Percentiles rank a stretch among this genome's conserved stretches.
phyloP scores from a whole-genome alignment of 2,329 filamentous ascomycete genomes.

The Lecanicillium sp. region DNA sequence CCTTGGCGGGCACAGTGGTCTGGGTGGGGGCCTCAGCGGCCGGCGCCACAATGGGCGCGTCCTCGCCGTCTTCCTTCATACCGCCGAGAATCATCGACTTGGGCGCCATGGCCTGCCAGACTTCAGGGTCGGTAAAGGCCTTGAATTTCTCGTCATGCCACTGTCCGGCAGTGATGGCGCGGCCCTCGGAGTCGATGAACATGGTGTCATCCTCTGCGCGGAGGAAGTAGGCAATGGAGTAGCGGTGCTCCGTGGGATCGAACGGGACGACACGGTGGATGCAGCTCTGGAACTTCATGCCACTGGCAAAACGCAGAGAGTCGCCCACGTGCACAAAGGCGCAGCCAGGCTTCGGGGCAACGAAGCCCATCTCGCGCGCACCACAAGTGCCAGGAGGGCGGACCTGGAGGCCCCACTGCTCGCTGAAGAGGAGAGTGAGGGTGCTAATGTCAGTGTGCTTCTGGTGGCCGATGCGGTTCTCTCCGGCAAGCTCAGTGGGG shows the following conservation, averaged over 20 bases:
- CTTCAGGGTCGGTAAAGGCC: conserved; percentile 39
- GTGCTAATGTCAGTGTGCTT: conserved; percentile 53
- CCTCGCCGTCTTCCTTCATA: conserved; percentile 38
- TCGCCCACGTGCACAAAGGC: conserved; percentile 55
- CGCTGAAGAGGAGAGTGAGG: conserved; percentile 48
- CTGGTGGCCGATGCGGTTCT: conserved; percentile 44
- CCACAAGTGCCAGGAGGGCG: conserved; percentile 38
- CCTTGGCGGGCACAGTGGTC: conserved; percentile 10
- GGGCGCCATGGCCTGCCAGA: conserved; percentile 41
- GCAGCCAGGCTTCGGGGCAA: conserved; percentile 43
- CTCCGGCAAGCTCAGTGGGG: conserved; percentile 35
- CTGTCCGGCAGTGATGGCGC: conserved; percentile 46
- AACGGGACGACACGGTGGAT: conserved; percentile 53
- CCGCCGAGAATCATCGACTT: conserved; percentile 44
- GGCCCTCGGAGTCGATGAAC: conserved; percentile 49
- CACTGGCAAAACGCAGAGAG: conserved; percentile 49
- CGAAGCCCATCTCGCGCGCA: conserved; percentile 44
- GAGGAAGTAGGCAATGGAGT: conserved; percentile 54
- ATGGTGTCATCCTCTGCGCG: conserved; percentile 50
- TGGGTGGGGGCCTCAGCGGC: background rate
- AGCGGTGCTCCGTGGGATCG: conserved; percentile 46
- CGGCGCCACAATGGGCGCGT: conserved; percentile 14
- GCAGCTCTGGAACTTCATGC: conserved; percentile 48
- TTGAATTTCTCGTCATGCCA: conserved; percentile 52
- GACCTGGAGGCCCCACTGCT: conserved; percentile 53